Conservation (phyloP, 2,329 filamentous ascomycete genomes). For the Penicillium brasilianum region DNA sequence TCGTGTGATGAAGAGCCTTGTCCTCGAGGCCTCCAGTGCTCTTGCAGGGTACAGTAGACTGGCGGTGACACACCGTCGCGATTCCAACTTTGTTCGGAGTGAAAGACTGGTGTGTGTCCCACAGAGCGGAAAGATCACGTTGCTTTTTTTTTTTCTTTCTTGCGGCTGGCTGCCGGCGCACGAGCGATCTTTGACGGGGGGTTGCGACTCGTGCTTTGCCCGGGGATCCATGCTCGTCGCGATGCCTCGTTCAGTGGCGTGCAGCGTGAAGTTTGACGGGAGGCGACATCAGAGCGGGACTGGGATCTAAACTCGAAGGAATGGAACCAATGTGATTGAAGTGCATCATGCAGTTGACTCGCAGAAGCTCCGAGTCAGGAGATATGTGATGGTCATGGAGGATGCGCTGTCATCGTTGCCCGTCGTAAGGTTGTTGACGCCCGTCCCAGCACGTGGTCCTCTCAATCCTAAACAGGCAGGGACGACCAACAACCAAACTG, state of each 20-base stretch:
- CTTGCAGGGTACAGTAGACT: neutral
- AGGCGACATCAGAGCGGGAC: slow-evolving; percentile 5
- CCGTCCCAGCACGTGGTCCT: neutral
- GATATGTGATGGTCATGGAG: neutral
- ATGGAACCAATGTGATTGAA: neutral
- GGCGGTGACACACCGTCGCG: slow-evolving; percentile 23
- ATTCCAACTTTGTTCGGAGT: slow-evolving; percentile 18
- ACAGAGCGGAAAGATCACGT: slow-evolving; percentile 25
- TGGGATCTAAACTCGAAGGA: neutral
- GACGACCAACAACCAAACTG: neutral
- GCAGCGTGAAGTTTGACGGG: neutral
- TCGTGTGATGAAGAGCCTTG: slow-evolving; percentile 15
- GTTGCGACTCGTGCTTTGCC: slow-evolving; percentile 11
- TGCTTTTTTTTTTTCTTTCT: slow-evolving; percentile 22
- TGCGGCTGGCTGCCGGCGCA: slow-evolving; percentile 24
- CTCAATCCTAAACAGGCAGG: neutral
- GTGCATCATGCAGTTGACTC: neutral
- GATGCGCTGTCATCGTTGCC: neutral
- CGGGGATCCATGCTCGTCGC: neutral
- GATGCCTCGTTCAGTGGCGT: neutral
- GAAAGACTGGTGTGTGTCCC: slow-evolving; percentile 14
- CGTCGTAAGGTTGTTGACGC: neutral
- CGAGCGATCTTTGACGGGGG: slow-evolving; percentile 17
- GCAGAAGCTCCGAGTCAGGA: neutral
- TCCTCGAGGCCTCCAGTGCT: slow-evolving; percentile 5